phyloP scores from a whole-genome alignment of 345 rosid genomes.

The Durio zibethinus region DNA sequence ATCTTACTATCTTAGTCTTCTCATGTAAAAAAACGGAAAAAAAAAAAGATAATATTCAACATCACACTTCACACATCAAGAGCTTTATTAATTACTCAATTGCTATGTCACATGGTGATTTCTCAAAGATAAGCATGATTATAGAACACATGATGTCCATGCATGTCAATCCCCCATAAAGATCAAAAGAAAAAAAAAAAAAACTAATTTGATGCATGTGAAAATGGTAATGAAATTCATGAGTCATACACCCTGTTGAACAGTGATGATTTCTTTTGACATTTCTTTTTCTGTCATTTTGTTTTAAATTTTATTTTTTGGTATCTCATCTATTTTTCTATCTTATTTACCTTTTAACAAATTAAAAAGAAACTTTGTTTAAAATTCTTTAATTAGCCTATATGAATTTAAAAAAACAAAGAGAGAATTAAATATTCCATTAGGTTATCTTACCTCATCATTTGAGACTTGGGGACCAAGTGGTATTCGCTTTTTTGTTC shows the following conservation, averaged over 20 bases:
- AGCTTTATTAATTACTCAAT: not conserved
- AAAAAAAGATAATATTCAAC: not conserved
- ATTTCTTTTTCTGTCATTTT: too few relatives aligned
- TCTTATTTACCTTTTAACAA: not conserved
- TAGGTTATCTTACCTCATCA: not conserved
- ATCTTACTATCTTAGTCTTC: not conserved
- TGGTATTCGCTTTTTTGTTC: not conserved
- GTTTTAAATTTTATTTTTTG: not conserved
- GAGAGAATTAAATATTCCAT: not conserved
- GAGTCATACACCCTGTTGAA: not conserved
- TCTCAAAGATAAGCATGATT: not conserved
- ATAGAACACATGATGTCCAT: too few relatives aligned
- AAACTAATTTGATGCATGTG: conserved; percentile 1
- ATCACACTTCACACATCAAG: not conserved
- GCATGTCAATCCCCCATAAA: not conserved
- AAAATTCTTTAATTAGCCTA: not conserved
- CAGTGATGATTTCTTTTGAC: not conserved
- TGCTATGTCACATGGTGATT: not conserved
- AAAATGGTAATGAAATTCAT: not conserved
- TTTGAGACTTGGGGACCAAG: not conserved
- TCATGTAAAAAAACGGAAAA: not conserved
- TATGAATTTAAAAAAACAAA: not conserved
- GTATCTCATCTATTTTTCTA: too few relatives aligned
- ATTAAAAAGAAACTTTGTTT: not conserved
- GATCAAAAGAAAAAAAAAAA: not conserved